Base-by-base conservation (phyloP, 805 yeast genomes). In the Schizosaccharomyces japonicus region DNA sequence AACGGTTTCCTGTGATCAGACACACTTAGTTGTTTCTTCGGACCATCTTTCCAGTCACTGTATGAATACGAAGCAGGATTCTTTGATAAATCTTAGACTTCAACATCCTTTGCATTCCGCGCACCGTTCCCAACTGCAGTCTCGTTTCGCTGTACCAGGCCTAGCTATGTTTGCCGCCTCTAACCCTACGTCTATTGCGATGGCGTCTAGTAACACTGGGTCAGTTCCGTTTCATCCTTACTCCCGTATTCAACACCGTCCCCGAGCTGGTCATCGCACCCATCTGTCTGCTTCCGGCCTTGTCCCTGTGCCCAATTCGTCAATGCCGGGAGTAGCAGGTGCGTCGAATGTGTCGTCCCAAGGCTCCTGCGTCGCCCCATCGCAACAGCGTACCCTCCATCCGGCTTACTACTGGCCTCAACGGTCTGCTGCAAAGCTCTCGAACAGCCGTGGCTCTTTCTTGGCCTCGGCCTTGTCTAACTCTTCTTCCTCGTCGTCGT, bases 111-210 rank as follows among this genome's bases (percentile, higher is more conserved):
- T 19, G 15, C 42, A 36, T 25, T 27, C 17, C 42, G 23, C 42
- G 17, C 4, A 17, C 13, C 42, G 42, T 21, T 17, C 42, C 15
- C 42, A 36, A 36, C 27, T 21, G 15, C 42, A 17, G 28, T 27
- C 42, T 36, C 23, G 27, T 19, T 17, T 11, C 27, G 42, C 42
- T 36, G 42, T 27, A 25, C 42, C 42, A 25, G 42, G 42, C 42
- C 23, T 19, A 13, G 27, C 27, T 36, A 36, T 36, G 42, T 36
- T 36, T 36, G 42, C 42, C 26, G 27, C 42, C 26, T 25, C n/a
- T n/a, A n/a, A n/a, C n/a, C n/a, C n/a, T n/a, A n/a, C n/a, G n/a
- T n/a, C n/a, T n/a, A n/a, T n/a, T n/a, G n/a, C n/a, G n/a, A n/a
- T n/a, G n/a, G n/a, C n/a, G n/a, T n/a, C n/a, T n/a, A n/a, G n/a